A percentile compares a stretch with the other conserved stretches of the same genome.
phyloP scores from a whole-genome alignment of 176 grass and related monocot genomes.

The Typha latifolia region DNA sequence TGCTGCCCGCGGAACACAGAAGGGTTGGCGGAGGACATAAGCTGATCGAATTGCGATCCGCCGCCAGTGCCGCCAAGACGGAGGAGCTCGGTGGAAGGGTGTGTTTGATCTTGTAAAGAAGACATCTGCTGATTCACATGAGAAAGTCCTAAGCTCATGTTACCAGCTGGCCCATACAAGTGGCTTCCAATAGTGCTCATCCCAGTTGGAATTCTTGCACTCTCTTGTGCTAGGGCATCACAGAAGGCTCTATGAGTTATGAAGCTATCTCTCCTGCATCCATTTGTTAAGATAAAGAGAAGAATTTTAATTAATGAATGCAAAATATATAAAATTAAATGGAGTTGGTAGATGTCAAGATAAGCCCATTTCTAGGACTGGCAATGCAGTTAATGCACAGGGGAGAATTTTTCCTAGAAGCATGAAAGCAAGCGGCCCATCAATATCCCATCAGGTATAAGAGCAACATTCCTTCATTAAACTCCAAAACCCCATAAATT shows the following conservation, averaged over 20 bases:
- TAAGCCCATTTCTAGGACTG: slow-evolving; percentile 15
- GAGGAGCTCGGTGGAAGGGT: slow-evolving; percentile 27
- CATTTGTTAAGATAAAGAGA: not conserved
- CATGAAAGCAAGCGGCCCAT: not conserved
- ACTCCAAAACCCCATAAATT: slow-evolving; percentile 7
- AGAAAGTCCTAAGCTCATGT: slow-evolving; percentile 51
- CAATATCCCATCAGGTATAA: not conserved
- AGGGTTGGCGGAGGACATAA: slow-evolving; percentile 28
- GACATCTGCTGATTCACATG: slow-evolving; percentile 27
- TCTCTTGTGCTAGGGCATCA: slow-evolving; percentile 89
- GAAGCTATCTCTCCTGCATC: slow-evolving; percentile 92
- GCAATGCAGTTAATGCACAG: slow-evolving; percentile 12
- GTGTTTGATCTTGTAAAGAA: slow-evolving; percentile 29
- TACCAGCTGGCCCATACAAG: slow-evolving; percentile 35
- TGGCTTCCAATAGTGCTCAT: slow-evolving; percentile 28
- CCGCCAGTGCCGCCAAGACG: slow-evolving; percentile 21
- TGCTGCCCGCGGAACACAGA: slow-evolving; percentile 27
- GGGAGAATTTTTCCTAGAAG: slow-evolving; percentile 12
- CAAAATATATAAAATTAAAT: no score
- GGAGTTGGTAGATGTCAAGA: not conserved
- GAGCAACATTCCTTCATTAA: slow-evolving; percentile 16
- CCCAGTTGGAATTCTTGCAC: slow-evolving; percentile 34
- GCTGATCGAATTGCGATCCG: slow-evolving; percentile 36
- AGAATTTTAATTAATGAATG: not conserved
- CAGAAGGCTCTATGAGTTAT: slow-evolving; percentile 98